A percentile compares a stretch with the other conserved stretches of the same genome.
These are phyloP conservation scores for Iris macrosiphon DNA, from an alignment of 106 monocot species.

Conservation along the genomic window DNA sequence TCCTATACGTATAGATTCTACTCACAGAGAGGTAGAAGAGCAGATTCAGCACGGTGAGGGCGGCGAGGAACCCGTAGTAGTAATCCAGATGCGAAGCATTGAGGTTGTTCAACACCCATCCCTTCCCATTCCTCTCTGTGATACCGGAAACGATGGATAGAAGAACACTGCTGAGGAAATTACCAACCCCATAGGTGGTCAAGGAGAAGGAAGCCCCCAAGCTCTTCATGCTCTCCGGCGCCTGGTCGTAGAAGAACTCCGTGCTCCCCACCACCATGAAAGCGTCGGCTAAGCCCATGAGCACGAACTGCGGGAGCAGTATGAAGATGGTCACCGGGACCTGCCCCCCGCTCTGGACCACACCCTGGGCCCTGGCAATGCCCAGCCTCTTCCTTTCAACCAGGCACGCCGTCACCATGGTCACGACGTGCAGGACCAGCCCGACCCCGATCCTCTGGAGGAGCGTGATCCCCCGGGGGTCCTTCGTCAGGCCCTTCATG, in stretches of 20 bases:
- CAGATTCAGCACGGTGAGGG: conserved; percentile 45
- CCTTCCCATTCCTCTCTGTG: conserved; percentile 28
- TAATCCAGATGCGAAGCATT: conserved; percentile 66
- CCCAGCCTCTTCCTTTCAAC: conserved; percentile 13
- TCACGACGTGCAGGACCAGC: not conserved
- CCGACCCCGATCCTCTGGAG: conserved; percentile 18
- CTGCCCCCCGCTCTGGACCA: conserved; percentile 6
- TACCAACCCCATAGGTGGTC: conserved; percentile 56
- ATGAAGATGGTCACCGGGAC: conserved; percentile 15
- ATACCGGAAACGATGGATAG: conserved; percentile 37
- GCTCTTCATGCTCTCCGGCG: conserved; percentile 52
- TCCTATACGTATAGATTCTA: conserved; percentile 4
- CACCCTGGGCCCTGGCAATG: conserved; percentile 2
- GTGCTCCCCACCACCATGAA: conserved; percentile 14
- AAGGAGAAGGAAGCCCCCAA: conserved; percentile 45
- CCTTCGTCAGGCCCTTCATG: conserved; percentile 6
- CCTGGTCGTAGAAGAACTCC: conserved; percentile 56
- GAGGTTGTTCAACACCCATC: conserved; percentile 66
- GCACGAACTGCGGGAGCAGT: conserved; percentile 11
- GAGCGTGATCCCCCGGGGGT: conserved; percentile 20
- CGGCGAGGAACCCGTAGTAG: conserved; percentile 54
- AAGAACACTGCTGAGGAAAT: conserved; percentile 61
- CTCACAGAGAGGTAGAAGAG: conserved; percentile 22
- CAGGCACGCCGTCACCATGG: conserved; percentile 7
- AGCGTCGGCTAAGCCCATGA: conserved; percentile 20